A percentile compares a stretch with the other conserved stretches of the same genome.
These are phyloP conservation scores for Starmerella floricola DNA, from an alignment of 805 yeast species.

Conservation along the genomic window DNA sequence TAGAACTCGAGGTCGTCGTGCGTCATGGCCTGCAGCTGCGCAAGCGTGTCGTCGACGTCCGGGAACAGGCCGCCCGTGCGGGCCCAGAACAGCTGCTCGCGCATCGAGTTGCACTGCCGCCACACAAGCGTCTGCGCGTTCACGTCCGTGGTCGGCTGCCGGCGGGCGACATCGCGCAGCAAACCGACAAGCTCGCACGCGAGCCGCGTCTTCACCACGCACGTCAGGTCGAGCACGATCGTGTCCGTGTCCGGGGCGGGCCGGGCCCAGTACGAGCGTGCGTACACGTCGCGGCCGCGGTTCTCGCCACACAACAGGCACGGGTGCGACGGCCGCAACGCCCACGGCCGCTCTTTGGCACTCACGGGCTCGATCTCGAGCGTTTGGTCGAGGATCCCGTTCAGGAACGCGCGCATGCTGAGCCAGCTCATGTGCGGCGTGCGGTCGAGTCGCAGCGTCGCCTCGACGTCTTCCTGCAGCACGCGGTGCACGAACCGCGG, in stretches of 20 bases:
- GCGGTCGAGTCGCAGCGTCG: conserved; percentile 48
- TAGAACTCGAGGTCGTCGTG: conserved; percentile 5
- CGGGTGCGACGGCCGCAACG: conserved; percentile 40
- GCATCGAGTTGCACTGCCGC: conserved; percentile 49
- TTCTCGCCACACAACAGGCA: conserved; percentile 80
- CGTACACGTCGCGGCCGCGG: conserved; percentile 57
- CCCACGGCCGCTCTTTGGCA: conserved; percentile 63
- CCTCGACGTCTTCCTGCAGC: conserved; percentile 68
- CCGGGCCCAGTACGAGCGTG: conserved; percentile 61
- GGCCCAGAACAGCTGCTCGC: conserved; percentile 72
- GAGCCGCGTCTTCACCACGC: conserved; percentile 66
- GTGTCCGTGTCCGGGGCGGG: conserved; percentile 20
- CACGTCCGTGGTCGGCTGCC: conserved; percentile 48
- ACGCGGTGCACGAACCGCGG: conserved; percentile 51
- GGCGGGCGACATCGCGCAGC: conserved; percentile 48
- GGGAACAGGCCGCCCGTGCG: conserved; percentile 44
- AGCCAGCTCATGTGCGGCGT: conserved; percentile 57
- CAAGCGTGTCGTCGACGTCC: conserved; percentile 7
- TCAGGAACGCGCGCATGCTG: conserved; percentile 48
- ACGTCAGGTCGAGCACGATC: conserved; percentile 60
- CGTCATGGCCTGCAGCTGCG: neutral
- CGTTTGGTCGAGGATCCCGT: conserved; percentile 62
- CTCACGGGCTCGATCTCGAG: conserved; percentile 78
- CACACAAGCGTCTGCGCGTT: conserved; percentile 40
- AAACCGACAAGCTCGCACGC: conserved; percentile 75